Evolutionary conservation across 2,329 filamentous ascomycete species (phyloP).

Genomic region (Aplosporella prunicola): DNA sequence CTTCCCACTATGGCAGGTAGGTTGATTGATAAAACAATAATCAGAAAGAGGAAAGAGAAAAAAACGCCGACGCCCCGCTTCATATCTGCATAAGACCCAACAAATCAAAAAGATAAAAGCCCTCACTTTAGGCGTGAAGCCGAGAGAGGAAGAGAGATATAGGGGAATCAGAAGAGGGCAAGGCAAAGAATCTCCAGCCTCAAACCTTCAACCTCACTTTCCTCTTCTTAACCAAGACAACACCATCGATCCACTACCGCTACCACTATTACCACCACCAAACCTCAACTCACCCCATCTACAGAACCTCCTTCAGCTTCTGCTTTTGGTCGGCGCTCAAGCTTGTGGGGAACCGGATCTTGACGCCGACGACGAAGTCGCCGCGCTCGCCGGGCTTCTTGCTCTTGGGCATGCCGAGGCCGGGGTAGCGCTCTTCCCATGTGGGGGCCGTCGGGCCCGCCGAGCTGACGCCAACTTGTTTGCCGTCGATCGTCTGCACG

Average conservation of each 20-base stretch:
- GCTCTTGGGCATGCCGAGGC: conserved; percentile 86
- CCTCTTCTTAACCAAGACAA: too few relatives aligned
- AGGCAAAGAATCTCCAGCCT: not conserved
- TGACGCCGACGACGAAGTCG: conserved; percentile 81
- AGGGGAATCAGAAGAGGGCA: not conserved
- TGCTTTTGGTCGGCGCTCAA: conserved; percentile 72
- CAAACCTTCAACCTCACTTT: not conserved
- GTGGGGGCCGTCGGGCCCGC: conserved; percentile 77
- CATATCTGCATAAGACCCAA: not conserved
- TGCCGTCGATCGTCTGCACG: conserved; percentile 88
- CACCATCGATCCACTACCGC: too few relatives aligned
- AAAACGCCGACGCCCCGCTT: conserved; percentile 6
- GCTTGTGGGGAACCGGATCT: conserved; percentile 80
- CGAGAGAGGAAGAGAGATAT: too few relatives aligned
- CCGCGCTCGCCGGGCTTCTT: conserved; percentile 80
- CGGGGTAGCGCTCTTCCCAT: conserved; percentile 70
- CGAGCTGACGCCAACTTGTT: conserved; percentile 70
- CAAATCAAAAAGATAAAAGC: not conserved
- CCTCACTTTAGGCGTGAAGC: not conserved
- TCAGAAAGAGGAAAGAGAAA: not conserved
- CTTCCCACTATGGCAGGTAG: not conserved
- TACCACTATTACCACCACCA: too few relatives aligned
- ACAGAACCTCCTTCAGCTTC: conserved; percentile 68
- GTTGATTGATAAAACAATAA: not conserved
- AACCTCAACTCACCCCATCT: too few relatives aligned